These are phyloP conservation scores for Sicyos baderoa DNA, from an alignment of 306 rosid species.

Conservation along the genomic window DNA sequence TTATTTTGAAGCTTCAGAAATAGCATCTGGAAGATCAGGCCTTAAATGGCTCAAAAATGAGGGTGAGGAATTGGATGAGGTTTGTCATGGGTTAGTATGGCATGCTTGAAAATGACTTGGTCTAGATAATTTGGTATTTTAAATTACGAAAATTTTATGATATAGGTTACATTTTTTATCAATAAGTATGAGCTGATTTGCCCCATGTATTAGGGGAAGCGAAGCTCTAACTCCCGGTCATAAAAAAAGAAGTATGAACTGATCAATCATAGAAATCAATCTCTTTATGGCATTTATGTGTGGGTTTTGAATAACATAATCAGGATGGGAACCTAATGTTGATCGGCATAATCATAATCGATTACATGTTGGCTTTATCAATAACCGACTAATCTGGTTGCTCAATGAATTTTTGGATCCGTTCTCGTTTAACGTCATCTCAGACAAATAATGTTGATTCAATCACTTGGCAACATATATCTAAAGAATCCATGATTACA, in stretches of 20 bases:
- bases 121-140: neutral
- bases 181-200: neutral
- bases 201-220: no score
- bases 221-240: no score
- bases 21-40: neutral
- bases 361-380: neutral
- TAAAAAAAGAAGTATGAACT: neutral
- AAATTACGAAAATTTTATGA: neutral
- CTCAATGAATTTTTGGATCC: neutral
- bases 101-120: neutral
- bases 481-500: neutral
- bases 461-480: neutral
- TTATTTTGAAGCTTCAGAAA: neutral
- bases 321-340: neutral
- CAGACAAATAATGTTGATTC: neutral
- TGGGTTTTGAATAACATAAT: neutral
- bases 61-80: neutral
- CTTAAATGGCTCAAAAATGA: neutral
- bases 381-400: neutral
- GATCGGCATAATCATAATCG: neutral
- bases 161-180: neutral
- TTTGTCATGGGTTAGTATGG: neutral
- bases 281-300: neutral
- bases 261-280: neutral
- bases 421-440: neutral